Evolutionary conservation across 2,329 filamentous ascomycete genomes (phyloP).

Genomic region (Aspergillus arachidicola): DNA sequence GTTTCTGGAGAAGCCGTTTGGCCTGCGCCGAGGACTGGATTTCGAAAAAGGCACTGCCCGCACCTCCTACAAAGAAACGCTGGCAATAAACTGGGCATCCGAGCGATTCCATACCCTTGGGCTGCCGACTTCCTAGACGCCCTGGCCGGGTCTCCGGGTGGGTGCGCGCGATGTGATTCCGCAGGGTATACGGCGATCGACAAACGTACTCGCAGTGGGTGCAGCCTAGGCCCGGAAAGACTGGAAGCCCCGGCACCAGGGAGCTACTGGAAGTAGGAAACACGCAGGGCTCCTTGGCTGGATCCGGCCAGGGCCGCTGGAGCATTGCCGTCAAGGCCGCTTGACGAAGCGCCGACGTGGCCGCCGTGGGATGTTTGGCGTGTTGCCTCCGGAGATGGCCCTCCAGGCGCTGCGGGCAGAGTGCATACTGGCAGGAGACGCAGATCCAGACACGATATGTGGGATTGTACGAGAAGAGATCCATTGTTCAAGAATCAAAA

Average conservation of each 20-base stretch:
- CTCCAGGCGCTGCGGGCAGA: background rate
- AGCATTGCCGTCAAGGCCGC: background rate
- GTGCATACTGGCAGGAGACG: too few species aligned
- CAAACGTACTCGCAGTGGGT: background rate
- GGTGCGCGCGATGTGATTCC: background rate
- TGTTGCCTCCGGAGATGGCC: background rate
- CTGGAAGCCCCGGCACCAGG: background rate
- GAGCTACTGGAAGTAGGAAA: background rate
- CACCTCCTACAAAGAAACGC: background rate
- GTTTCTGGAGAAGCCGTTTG: background rate
- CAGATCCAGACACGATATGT: too few species aligned
- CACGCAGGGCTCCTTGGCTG: background rate
- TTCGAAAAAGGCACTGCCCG: background rate
- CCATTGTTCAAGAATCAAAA: too few species aligned
- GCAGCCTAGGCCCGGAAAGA: background rate
- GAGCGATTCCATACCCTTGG: background rate
- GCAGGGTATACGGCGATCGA: background rate
- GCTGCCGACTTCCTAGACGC: background rate
- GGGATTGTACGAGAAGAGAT: too few species aligned
- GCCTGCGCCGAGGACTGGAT: background rate
- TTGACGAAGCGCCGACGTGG: background rate
- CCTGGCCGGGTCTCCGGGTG: background rate
- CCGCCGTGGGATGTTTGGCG: background rate
- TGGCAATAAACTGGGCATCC: background rate
- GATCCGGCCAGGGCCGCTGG: slow-evolving; percentile 3